Evolutionary conservation across 805 yeast species (phyloP).

Genomic region (Teunomyces barrocoloradensis): DNA sequence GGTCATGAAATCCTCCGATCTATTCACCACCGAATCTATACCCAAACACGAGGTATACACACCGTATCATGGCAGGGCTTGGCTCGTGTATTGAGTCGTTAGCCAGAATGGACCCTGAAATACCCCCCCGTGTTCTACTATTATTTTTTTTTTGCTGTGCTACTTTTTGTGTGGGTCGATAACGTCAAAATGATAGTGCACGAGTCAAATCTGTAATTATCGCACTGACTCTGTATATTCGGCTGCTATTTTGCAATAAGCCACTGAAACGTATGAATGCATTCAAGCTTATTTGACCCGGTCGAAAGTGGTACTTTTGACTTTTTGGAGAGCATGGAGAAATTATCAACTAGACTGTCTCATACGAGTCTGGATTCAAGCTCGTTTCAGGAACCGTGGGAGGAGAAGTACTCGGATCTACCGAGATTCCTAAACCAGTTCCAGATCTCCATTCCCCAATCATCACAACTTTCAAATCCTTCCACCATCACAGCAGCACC

Average conservation of each 20-base stretch:
- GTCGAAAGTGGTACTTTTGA: neutral
- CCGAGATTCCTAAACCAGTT: constrained; percentile 20
- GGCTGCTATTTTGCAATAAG: neutral
- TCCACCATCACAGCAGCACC: constrained; percentile 1
- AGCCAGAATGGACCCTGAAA: neutral
- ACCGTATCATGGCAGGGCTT: too few relatives aligned
- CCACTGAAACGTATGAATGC: neutral
- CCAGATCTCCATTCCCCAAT: constrained; percentile 12
- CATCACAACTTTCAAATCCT: constrained; percentile 10
- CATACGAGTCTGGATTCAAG: neutral
- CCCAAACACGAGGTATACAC: neutral
- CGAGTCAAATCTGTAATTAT: constrained; percentile 4
- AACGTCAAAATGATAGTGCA: neutral
- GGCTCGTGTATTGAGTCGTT: neutral
- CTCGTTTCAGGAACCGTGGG: constrained; percentile 6
- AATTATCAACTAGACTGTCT: neutral
- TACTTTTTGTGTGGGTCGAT: neutral
- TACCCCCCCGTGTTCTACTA: too few relatives aligned
- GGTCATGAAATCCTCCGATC: neutral
- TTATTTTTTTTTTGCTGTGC: neutral
- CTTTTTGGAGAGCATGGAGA: neutral
- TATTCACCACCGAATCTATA: neutral
- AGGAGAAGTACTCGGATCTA: constrained; percentile 17
- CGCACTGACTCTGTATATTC: constrained; percentile 1
- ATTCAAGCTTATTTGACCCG: neutral